phyloP scores from a whole-genome alignment of 1,139 yeast genomes.

The Candida frijolesensis region DNA sequence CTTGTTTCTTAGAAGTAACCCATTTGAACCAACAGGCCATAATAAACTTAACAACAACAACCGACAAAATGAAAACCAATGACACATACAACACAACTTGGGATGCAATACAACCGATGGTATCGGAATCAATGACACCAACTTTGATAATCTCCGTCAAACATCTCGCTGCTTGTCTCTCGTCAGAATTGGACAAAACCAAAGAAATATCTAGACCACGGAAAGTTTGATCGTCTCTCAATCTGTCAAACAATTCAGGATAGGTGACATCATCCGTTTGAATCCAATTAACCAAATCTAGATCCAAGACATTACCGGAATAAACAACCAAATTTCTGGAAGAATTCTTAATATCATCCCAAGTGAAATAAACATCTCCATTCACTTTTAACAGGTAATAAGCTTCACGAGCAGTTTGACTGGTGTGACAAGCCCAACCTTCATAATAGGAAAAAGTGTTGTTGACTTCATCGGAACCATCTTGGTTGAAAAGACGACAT shows the following conservation, averaged over 20 bases:
- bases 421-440: slow-evolving; percentile 94
- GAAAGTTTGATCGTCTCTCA: slow-evolving; percentile 56
- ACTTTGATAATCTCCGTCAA: slow-evolving; percentile 85
- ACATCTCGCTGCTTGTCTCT: slow-evolving; percentile 77
- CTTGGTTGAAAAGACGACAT: slow-evolving; percentile 68
- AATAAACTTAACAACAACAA: slow-evolving; percentile 73
- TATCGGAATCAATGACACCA: slow-evolving; percentile 85
- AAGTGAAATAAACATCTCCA: slow-evolving; percentile 84
- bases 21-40: slow-evolving; percentile 90
- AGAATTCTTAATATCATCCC: slow-evolving; percentile 81
- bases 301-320: slow-evolving; percentile 85
- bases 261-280: slow-evolving; percentile 66
- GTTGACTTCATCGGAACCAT: slow-evolving; percentile 71
- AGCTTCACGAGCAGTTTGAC: slow-evolving; percentile 63
- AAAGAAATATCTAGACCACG: slow-evolving; percentile 83
- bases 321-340: slow-evolving; percentile 80
- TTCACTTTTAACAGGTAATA: slow-evolving; percentile 61
- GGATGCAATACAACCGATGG: slow-evolving; percentile 96
- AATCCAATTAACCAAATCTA: slow-evolving; percentile 75
- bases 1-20: slow-evolving; percentile 77
- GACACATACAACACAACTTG: slow-evolving; percentile 78
- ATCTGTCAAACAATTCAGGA: slow-evolving; percentile 68
- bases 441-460: slow-evolving; percentile 61
- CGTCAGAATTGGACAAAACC: slow-evolving; percentile 66
- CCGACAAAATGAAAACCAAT: slow-evolving; percentile 78